Conservation (phyloP, 1,139 yeast genomes). For the Hemisphaericaspora xylanilytica region DNA sequence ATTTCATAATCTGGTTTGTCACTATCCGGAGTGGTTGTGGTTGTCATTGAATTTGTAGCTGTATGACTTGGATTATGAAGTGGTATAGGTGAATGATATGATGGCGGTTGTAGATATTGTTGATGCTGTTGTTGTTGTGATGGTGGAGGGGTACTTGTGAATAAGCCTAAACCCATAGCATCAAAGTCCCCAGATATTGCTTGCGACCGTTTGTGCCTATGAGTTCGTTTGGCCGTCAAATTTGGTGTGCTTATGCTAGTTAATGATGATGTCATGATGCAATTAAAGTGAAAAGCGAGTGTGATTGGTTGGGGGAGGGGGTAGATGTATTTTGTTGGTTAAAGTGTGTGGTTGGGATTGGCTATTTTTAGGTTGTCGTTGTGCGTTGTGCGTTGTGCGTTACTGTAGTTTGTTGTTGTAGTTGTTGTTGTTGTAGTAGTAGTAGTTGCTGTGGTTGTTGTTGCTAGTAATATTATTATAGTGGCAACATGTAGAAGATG, state of each 20-base stretch:
- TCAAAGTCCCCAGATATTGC: constrained; percentile 77
- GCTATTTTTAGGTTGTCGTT: too few relatives aligned
- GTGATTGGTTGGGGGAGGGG: background rate
- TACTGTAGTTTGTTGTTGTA: too few relatives aligned
- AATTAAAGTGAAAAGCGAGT: background rate
- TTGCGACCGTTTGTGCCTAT: constrained; percentile 67
- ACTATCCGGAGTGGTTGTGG: background rate
- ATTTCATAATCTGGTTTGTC: constrained; percentile 5
- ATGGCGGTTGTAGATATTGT: constrained; percentile 4
- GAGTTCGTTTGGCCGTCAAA: constrained; percentile 31
- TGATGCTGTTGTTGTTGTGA: background rate
- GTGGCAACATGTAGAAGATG: too few relatives aligned
- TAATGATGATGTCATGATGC: background rate
- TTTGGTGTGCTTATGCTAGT: background rate
- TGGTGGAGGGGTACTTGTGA: constrained; percentile 19
- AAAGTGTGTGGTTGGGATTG: background rate
- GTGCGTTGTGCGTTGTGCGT: too few relatives aligned
- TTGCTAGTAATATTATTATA: too few relatives aligned
- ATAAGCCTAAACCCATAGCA: constrained; percentile 38
- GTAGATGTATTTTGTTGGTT: background rate
- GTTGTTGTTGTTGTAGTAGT: too few relatives aligned
- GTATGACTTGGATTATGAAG: background rate
- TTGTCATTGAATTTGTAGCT: background rate
- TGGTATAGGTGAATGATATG: background rate
- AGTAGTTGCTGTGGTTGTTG: too few relatives aligned